Percentiles rank a stretch among this genome's conserved stretches.
Conservation (phyloP, 1,284 basidiomycete genomes). For the Somion occarium region DNA sequence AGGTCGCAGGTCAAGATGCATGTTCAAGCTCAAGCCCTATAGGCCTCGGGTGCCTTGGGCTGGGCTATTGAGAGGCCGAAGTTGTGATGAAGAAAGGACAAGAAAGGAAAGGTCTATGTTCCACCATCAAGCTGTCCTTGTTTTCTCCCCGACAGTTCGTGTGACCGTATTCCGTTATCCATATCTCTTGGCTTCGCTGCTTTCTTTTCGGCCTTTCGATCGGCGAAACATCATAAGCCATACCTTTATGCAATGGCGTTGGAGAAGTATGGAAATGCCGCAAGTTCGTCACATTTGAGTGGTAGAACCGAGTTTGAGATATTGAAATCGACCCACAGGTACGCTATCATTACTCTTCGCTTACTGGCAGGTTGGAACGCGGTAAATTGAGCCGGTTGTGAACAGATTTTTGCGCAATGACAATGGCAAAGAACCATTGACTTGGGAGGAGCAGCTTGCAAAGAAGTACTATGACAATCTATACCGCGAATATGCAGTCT, state of each 20-base stretch:
- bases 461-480: constrained; percentile 83
- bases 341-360: constrained; percentile 11
- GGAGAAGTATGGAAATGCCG: constrained; percentile 13
- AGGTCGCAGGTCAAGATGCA: too few species aligned
- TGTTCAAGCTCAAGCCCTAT: too few species aligned
- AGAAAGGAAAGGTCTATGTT: neutral
- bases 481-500: constrained; percentile 88
- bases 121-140: neutral
- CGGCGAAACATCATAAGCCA: too few species aligned
- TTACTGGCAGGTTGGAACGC: neutral
- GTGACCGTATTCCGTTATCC: too few species aligned
- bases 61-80: too few species aligned
- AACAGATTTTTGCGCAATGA: constrained; percentile 77
- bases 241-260: too few species aligned
- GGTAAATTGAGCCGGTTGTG: constrained; percentile 4
- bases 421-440: constrained; percentile 34
- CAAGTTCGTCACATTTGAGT: constrained; percentile 6
- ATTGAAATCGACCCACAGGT: constrained; percentile 61
- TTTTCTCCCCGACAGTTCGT: constrained; percentile 1
- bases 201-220: too few species aligned
- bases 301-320: constrained; percentile 57
- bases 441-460: constrained; percentile 81
- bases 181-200: too few species aligned
- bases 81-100: neutral
- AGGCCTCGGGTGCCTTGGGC: too few species aligned